Evolutionary conservation across 2,329 filamentous ascomycete species (phyloP).

Genomic region (Cryphonectria parasitica): DNA sequence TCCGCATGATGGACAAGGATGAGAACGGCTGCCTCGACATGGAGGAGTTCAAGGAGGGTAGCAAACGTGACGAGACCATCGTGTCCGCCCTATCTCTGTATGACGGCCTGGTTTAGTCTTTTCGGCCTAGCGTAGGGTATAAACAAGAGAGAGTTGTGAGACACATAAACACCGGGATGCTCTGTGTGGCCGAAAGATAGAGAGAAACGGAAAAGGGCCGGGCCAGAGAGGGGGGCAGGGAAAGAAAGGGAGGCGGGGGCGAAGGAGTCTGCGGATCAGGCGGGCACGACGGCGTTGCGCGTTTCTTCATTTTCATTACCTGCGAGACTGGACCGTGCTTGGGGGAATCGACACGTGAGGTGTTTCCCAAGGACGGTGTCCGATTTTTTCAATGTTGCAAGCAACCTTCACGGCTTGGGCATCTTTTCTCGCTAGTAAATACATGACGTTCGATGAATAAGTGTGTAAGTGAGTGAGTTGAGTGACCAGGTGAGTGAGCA

Average conservation of each 20-base stretch:
- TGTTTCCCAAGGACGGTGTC: not conserved
- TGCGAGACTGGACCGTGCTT: not conserved
- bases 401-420: not conserved
- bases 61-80: slow-evolving; percentile 98
- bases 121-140: not conserved
- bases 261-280: not conserved
- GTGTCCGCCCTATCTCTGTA: slow-evolving; percentile 96
- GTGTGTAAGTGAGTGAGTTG: not conserved
- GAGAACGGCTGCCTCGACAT: slow-evolving; percentile 97
- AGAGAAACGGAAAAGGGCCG: not conserved
- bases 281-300: slow-evolving; percentile 11
- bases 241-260: not conserved
- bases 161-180: not conserved
- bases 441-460: slow-evolving; percentile 10
- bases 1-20: slow-evolving; percentile 99
- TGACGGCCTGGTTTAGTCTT: slow-evolving; percentile 79
- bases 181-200: not conserved
- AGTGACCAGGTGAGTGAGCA: too few species aligned
- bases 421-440: slow-evolving; percentile 9
- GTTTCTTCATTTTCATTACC: slow-evolving; percentile 13
- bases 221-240: not conserved
- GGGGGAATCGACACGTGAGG: not conserved
- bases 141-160: not conserved
- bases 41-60: slow-evolving; percentile 98
- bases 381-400: not conserved